Percentiles rank a stretch among this genome's conserved stretches.
phyloP scores from a whole-genome alignment of 495 filamentous ascomycete species.

The Stereocaulon alpinum region DNA sequence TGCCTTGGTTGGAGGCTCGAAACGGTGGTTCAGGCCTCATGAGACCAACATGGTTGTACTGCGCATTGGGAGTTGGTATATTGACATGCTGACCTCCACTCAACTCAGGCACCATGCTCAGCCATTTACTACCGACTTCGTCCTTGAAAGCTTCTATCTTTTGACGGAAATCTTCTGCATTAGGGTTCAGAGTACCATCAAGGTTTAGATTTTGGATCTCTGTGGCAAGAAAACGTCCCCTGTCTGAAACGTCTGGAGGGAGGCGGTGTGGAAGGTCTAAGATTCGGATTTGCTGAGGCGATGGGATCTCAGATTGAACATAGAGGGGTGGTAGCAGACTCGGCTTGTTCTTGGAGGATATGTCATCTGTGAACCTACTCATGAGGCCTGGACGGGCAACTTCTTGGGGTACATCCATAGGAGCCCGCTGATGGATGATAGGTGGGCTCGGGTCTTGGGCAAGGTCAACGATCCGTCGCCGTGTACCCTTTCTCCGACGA shows the following conservation, averaged over 20 bases:
- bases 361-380: background rate
- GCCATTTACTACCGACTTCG: conserved; percentile 75
- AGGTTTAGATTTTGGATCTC: conserved; percentile 52
- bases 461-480: conserved; percentile 76
- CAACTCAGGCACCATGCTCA: conserved; percentile 75
- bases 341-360: conserved; percentile 7
- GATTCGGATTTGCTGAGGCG: background rate
- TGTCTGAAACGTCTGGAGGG: conserved; percentile 15
- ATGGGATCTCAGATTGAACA: background rate
- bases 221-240: conserved; percentile 31
- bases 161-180: conserved; percentile 69
- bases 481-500: conserved; percentile 43
- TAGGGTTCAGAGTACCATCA: conserved; percentile 58
- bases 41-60: conserved; percentile 19
- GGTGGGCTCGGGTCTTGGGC: conserved; percentile 45
- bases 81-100: conserved; percentile 37
- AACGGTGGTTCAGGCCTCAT: conserved; percentile 24
- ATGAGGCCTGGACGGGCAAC: background rate
- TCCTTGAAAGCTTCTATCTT: conserved; percentile 76
- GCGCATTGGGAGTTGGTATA: conserved; percentile 2
- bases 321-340: conserved; percentile 2
- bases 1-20: conserved; percentile 37
- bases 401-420: background rate
- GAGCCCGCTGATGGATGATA: background rate
- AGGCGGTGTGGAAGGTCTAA: background rate